Evolutionary conservation across 1,139 yeast genomes (phyloP).

Genomic region (Debaryomyces coudertii): DNA sequence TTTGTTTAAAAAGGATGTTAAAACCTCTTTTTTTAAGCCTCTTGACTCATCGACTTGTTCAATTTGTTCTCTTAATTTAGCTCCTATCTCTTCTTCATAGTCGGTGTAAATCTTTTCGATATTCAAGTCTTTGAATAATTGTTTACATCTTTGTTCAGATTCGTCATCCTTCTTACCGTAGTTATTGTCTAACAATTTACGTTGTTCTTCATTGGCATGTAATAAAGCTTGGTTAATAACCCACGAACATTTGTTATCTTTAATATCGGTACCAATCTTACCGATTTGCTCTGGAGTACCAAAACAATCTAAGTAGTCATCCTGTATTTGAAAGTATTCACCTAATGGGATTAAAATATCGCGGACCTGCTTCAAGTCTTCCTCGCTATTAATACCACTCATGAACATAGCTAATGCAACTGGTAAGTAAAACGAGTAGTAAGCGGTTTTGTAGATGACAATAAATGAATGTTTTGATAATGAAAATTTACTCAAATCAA

Average conservation of each 20-base stretch:
- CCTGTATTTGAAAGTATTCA: conserved; percentile 98
- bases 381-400: conserved; percentile 72
- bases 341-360: conserved; percentile 93
- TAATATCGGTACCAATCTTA: conserved; percentile 97
- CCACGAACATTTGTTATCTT: conserved; percentile 99
- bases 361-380: conserved; percentile 84
- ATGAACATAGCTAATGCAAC: conserved; percentile 96
- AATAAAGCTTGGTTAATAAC: conserved; percentile 90
- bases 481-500: conserved; percentile 85
- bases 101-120: conserved; percentile 71
- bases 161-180: conserved; percentile 82
- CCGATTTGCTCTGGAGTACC: conserved; percentile 98
- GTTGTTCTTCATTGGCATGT: conserved; percentile 78
- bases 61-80: conserved; percentile 65
- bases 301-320: conserved; percentile 94
- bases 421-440: conserved; percentile 95
- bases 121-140: conserved; percentile 72
- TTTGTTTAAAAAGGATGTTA: conserved; percentile 81
- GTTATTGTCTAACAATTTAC: conserved; percentile 78
- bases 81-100: conserved; percentile 81
- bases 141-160: conserved; percentile 72
- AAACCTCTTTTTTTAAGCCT: conserved; percentile 87
- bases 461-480: conserved; percentile 91
- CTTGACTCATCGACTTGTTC: conserved; percentile 79
- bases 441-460: conserved; percentile 96